Base-by-base conservation (phyloP, 1,284 basidiomycete species). In the Butyriboletus appendiculatus region DNA sequence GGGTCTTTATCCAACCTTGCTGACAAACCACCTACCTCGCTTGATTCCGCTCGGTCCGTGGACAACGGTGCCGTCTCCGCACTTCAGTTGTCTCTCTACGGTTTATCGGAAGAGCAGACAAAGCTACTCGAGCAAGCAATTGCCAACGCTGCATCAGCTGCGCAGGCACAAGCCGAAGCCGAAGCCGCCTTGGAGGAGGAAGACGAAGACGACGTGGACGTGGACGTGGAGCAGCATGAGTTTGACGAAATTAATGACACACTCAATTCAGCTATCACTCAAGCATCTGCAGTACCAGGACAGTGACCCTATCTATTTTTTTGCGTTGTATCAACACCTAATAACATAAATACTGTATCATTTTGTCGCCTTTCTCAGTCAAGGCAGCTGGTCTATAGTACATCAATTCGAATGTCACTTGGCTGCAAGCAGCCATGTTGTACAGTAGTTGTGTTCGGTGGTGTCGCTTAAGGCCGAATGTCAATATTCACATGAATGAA, bases 161-260 rank as follows among this genome's bases (percentile, higher is more conserved):
- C 86, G 2, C 86, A 87, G 59, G 84, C 85, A 12, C 86, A 87
- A 59, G 86, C 86, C 0, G 87, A 89, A 59, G 86, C 85, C 0
- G 86, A 89, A 59, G 86, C 86, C 7, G 84, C 84, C 0, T 61
- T 85, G 54, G 86, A 88, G 64, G 85, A 86, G 60, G 80, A 84
- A 53, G 82, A 81, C 41, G 82, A 85, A 0, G 69, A 71, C 1
- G 68, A 70, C 0, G 73, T 72, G 1, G 68, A 67, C 15, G 75
- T 75, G 15, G 75, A 73, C 9, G 74, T 75, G 11, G 76, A 74
- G 34, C 74, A 47, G 1, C 48, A 76, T 20, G 76, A 72, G 48
- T 15, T 50, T 16, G 51, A 64, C 11, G 60, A 60, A 28, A 53
- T 34, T 14, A 50, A 58, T n/a, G 56, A 48, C 37, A 40, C 58